Conservation (phyloP, 345 rosid species). For the Viola odorata region DNA sequence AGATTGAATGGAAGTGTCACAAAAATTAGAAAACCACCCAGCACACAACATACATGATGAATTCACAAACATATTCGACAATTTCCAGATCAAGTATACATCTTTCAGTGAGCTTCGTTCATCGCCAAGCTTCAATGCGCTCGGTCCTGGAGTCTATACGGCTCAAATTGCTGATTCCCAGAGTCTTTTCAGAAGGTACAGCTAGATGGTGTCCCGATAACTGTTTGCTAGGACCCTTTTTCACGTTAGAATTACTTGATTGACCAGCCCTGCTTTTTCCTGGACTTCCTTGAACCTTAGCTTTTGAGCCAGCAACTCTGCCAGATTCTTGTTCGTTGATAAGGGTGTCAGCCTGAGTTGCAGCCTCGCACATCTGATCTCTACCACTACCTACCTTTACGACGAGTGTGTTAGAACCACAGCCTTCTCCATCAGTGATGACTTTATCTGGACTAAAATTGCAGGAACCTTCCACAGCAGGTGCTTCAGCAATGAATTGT, state of each 20-base stretch:
- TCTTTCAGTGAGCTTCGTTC: constrained; percentile 18
- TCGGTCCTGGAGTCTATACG: constrained; percentile 54
- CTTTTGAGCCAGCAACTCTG: constrained; percentile 5
- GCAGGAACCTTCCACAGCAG: constrained; percentile 23
- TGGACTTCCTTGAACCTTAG: constrained; percentile 7
- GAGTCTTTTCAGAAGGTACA: constrained; percentile 30
- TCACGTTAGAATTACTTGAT: constrained; percentile 32
- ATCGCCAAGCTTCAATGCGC: constrained; percentile 43
- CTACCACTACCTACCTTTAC: constrained; percentile 9
- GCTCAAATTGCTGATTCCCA: constrained; percentile 51
- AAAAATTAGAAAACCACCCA: constrained; percentile 21
- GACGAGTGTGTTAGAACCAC: constrained; percentile 8
- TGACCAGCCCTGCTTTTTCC: constrained; percentile 30
- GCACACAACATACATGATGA: constrained; percentile 24
- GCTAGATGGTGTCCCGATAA: constrained; percentile 27
- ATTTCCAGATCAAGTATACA: constrained; percentile 11
- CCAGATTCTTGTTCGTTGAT: constrained; percentile 14
- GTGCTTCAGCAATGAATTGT: constrained; percentile 34
- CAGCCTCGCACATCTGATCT: constrained; percentile 15
- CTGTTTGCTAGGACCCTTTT: constrained; percentile 27
- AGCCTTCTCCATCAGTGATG: constrained; percentile 24
- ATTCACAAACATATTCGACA: constrained; percentile 13
- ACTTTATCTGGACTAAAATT: constrained; percentile 23
- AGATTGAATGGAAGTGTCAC: constrained; percentile 1
- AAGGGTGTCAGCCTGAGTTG: constrained; percentile 12